phyloP scores from a whole-genome alignment of 176 grass and related monocot genomes.

The Carex cristatella region DNA sequence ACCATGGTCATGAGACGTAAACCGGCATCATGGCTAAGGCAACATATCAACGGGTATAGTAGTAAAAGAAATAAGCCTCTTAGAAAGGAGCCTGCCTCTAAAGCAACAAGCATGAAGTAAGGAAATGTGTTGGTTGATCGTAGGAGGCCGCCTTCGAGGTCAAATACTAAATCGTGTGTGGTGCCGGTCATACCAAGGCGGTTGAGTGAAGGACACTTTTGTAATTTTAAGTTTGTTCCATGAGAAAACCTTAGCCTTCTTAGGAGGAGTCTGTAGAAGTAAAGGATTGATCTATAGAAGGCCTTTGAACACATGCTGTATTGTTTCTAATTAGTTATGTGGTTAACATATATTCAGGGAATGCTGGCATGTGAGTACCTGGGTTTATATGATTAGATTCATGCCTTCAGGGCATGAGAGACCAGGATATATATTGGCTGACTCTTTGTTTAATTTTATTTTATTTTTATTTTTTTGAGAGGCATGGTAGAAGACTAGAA shows the following conservation, averaged over 20 bases:
- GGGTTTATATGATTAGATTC: not conserved
- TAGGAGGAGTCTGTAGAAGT: slow-evolving; percentile 32
- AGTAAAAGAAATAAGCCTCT: slow-evolving; percentile 51
- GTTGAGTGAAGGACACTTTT: not conserved
- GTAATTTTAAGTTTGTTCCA: slow-evolving; percentile 11
- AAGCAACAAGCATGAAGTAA: slow-evolving; percentile 88
- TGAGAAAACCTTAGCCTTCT: slow-evolving; percentile 35
- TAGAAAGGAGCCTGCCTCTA: slow-evolving; percentile 57
- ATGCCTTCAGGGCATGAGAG: not conserved
- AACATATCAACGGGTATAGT: slow-evolving; percentile 45
- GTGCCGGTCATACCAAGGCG: not conserved
- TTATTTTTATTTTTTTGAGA: too few species aligned
- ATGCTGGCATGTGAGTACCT: not conserved
- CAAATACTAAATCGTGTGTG: not conserved
- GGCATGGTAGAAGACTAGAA: too few species aligned
- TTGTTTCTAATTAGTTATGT: not conserved
- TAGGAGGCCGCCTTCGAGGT: slow-evolving; percentile 52
- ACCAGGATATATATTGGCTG: not conserved
- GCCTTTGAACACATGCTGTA: slow-evolving; percentile 37
- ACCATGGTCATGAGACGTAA: slow-evolving; percentile 46
- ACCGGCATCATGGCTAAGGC: slow-evolving; percentile 18
- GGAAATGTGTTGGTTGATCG: slow-evolving; percentile 50
- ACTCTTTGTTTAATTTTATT: not conserved
- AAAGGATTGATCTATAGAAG: slow-evolving; percentile 35
- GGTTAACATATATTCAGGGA: not conserved